Evolutionary conservation across 2,329 filamentous ascomycete genomes (phyloP).

Genomic region (Torrubiellomyces zombiae): DNA sequence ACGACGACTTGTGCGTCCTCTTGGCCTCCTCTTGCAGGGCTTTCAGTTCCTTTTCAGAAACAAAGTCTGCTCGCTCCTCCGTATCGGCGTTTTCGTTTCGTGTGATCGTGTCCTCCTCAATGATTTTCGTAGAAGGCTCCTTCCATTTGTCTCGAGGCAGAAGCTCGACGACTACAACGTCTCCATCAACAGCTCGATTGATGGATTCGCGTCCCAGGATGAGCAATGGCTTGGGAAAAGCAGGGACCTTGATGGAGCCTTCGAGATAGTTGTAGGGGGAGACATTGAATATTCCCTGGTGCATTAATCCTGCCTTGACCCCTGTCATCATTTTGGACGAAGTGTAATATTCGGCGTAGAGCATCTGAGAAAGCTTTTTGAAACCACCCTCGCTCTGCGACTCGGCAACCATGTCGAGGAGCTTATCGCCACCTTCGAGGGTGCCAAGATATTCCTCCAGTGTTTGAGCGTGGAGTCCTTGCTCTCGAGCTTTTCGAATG

Average conservation of each 20-base stretch:
- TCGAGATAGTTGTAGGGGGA: slow-evolving; percentile 97
- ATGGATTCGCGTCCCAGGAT: slow-evolving; percentile 89
- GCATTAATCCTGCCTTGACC: slow-evolving; percentile 70
- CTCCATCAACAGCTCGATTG: slow-evolving; percentile 82
- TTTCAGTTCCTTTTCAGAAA: slow-evolving; percentile 74
- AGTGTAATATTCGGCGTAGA: slow-evolving; percentile 82
- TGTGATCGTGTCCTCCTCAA: slow-evolving; percentile 83
- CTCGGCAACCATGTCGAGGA: slow-evolving; percentile 88
- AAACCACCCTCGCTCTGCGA: slow-evolving; percentile 50
- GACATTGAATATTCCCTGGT: slow-evolving; percentile 91
- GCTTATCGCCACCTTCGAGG: slow-evolving; percentile 65
- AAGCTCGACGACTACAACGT: slow-evolving; percentile 84
- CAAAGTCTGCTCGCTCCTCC: slow-evolving; percentile 58
- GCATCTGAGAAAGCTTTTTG: slow-evolving; percentile 46
- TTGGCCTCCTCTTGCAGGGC: slow-evolving; percentile 85
- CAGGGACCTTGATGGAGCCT: slow-evolving; percentile 73
- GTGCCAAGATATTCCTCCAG: slow-evolving; percentile 65
- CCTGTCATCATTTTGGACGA: slow-evolving; percentile 91
- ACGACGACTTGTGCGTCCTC: slow-evolving; percentile 59
- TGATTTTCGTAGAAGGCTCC: slow-evolving; percentile 81
- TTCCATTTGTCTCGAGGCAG: slow-evolving; percentile 95
- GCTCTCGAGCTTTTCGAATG: slow-evolving; percentile 61
- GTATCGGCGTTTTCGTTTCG: slow-evolving; percentile 86
- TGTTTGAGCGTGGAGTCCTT: slow-evolving; percentile 53
- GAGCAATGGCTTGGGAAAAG: slow-evolving; percentile 78